A percentile compares a stretch with the other conserved stretches of the same genome.
These are phyloP conservation scores for Candida labiduridarum DNA, from an alignment of 1,139 yeast species.

Conservation along the genomic window DNA sequence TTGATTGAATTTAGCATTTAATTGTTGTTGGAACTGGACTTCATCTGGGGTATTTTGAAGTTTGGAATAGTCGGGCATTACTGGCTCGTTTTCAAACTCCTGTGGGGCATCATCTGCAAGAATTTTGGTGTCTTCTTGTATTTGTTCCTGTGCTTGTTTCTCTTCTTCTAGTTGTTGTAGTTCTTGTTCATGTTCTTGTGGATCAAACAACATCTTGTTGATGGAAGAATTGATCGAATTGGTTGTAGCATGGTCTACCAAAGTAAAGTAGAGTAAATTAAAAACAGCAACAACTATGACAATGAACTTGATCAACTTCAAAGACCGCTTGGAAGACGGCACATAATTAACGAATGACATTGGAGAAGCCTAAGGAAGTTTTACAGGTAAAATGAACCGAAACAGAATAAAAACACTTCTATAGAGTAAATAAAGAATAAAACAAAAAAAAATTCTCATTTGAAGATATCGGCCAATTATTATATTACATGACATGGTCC, in stretches of 20 bases:
- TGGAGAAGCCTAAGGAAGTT: background rate
- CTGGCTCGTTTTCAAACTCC: background rate
- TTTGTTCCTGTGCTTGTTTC: background rate
- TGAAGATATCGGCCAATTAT: too few relatives aligned
- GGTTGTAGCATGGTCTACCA: background rate
- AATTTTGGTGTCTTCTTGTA: background rate
- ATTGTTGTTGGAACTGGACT: constrained; percentile 13
- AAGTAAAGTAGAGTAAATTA: background rate
- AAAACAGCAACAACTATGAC: background rate
- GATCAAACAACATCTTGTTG: background rate
- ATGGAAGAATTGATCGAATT: background rate
- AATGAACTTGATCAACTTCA: background rate
- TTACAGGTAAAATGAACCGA: too few relatives aligned
- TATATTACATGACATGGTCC: too few relatives aligned
- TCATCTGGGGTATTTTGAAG: constrained; percentile 20
- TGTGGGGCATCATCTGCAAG: background rate
- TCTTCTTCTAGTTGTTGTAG: background rate
- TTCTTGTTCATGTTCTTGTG: background rate
- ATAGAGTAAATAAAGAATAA: too few relatives aligned
- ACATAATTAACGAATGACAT: background rate
- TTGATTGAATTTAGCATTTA: constrained; percentile 13
- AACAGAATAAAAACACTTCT: too few relatives aligned
- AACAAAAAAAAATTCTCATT: too few relatives aligned
- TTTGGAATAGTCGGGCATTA: constrained; percentile 9
- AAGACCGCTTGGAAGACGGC: background rate